A percentile compares a stretch with the other conserved stretches of the same genome.
Evolutionary conservation across 306 rosid species (phyloP).

Genomic region (Cicer arietinum): DNA sequence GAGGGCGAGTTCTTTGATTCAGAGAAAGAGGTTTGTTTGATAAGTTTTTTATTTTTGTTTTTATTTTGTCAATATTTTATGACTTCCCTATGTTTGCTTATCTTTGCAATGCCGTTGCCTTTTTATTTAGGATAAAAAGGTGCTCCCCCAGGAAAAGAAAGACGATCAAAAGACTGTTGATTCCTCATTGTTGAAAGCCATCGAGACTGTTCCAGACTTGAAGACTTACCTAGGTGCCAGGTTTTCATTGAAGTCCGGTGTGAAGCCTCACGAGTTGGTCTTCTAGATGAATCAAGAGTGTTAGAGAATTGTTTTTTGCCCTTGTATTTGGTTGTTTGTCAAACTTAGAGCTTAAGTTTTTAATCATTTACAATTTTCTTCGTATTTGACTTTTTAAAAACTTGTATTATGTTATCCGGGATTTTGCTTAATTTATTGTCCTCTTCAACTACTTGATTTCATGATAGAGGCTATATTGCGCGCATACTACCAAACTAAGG

Average conservation of each 20-base stretch:
- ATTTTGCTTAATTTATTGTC: constrained; percentile 29
- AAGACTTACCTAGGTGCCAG: constrained; percentile 73
- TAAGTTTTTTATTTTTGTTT: not conserved
- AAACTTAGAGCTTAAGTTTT: constrained; percentile 16
- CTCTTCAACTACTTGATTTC: not conserved
- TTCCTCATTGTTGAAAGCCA: constrained; percentile 60
- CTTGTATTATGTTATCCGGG: not conserved
- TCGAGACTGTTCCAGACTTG: constrained; percentile 70
- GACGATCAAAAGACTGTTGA: constrained; percentile 79
- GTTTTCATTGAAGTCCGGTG: constrained; percentile 49
- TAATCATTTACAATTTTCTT: not conserved
- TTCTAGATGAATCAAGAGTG: constrained; percentile 22
- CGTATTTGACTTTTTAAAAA: constrained; percentile 23
- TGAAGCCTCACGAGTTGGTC: constrained; percentile 43
- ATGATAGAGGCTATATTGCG: not conserved
- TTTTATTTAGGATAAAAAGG: constrained; percentile 67
- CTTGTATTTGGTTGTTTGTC: constrained; percentile 18
- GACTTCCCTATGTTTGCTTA: not conserved
- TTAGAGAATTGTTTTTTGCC: constrained; percentile 30
- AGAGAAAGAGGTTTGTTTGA: constrained; percentile 62
- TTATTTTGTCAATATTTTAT: not conserved
- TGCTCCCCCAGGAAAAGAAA: constrained; percentile 70
- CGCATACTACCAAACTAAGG: not conserved
- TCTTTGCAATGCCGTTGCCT: not conserved
- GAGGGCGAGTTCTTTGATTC: constrained; percentile 68